phyloP scores from a whole-genome alignment of 106 monocot species.

The Platanthera guangdongensis region DNA sequence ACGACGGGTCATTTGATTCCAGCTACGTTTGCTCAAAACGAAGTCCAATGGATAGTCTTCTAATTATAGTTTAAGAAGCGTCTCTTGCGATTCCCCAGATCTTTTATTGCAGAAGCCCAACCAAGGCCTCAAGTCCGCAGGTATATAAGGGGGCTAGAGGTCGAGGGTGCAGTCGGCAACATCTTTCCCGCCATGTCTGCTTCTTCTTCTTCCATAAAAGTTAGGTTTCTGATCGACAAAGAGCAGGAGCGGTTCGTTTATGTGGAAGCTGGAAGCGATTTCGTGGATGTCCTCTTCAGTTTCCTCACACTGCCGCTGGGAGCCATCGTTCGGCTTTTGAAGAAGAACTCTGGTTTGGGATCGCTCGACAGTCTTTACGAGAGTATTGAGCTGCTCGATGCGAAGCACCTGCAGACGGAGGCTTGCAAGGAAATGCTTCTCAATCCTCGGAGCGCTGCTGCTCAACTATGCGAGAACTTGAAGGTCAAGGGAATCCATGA shows the following conservation, averaged over 20 bases:
- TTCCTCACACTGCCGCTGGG: constrained; percentile 48
- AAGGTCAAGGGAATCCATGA: constrained; percentile 8
- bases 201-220: neutral
- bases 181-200: neutral
- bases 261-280: constrained; percentile 30
- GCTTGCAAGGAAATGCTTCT: constrained; percentile 38
- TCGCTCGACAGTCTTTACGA: constrained; percentile 25
- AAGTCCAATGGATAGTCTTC: too few relatives aligned
- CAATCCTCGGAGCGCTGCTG: constrained; percentile 9
- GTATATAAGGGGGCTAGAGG: too few relatives aligned
- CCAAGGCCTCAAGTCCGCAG: too few relatives aligned
- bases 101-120: too few relatives aligned
- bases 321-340: constrained; percentile 24
- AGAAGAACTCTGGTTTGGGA: constrained; percentile 7
- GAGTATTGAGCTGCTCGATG: constrained; percentile 28
- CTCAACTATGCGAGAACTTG: constrained; percentile 10
- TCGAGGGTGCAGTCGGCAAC: too few relatives aligned
- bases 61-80: too few relatives aligned
- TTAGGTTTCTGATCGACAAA: constrained; percentile 35
- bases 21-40: too few relatives aligned
- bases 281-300: constrained; percentile 45
- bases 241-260: constrained; percentile 25
- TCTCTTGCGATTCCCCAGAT: too few relatives aligned
- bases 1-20: too few relatives aligned
- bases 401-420: constrained; percentile 10